Conservation (phyloP, 176 grass and related monocot genomes). For the Zoysia japonica region DNA sequence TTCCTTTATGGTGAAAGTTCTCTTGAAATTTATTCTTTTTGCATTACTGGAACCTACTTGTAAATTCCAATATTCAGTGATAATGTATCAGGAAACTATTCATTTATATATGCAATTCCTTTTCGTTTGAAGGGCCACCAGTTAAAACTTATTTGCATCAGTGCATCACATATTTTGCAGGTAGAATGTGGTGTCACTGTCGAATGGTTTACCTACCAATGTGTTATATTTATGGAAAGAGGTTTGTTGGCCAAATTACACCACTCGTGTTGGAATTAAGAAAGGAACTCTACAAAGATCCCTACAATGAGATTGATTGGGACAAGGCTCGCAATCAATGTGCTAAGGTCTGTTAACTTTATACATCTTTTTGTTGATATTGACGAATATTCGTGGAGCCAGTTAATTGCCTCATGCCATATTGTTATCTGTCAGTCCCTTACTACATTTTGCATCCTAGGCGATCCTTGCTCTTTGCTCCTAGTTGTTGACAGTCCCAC, state of each 20-base stretch:
- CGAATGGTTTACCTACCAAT: slow-evolving; percentile 97
- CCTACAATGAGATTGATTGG: slow-evolving; percentile 80
- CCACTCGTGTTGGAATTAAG: slow-evolving; percentile 62
- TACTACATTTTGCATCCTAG: slow-evolving; percentile 7
- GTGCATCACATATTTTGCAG: slow-evolving; percentile 26
- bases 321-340: slow-evolving; percentile 85
- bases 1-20: neutral
- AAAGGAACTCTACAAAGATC: slow-evolving; percentile 68
- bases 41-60: neutral
- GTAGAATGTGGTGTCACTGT: slow-evolving; percentile 96
- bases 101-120: neutral
- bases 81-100: neutral
- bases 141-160: slow-evolving; percentile 1
- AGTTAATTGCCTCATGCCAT: neutral
- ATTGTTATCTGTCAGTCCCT: neutral
- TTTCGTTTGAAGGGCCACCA: neutral
- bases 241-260: slow-evolving; percentile 79
- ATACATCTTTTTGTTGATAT: slow-evolving; percentile 12
- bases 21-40: neutral
- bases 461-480: neutral
- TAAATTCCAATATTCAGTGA: neutral
- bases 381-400: neutral
- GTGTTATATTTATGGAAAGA: slow-evolving; percentile 95
- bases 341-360: slow-evolving; percentile 74
- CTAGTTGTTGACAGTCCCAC: slow-evolving; percentile 9